A percentile compares a stretch with the other conserved stretches of the same genome.
These are phyloP conservation scores for Taphrina communis DNA, from an alignment of 1,139 yeast species.

Conservation along the genomic window DNA sequence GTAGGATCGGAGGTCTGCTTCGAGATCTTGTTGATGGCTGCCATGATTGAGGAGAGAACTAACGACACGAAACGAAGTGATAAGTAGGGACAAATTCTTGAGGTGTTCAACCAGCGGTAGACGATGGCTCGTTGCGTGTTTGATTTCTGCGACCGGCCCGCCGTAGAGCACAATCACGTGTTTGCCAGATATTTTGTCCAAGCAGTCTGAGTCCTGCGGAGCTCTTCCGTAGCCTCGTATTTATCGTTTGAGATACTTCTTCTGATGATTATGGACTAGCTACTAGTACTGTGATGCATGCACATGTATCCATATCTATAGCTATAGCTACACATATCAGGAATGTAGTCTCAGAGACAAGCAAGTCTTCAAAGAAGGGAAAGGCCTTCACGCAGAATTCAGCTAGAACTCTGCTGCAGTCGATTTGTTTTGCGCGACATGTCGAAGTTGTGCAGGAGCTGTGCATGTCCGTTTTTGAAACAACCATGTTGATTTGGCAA, in stretches of 20 bases:
- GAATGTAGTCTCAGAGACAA: too few relatives aligned
- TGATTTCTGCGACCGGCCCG: conserved; percentile 25
- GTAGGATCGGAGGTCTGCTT: conserved; percentile 69
- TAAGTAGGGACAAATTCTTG: conserved; percentile 11
- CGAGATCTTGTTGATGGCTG: conserved; percentile 94
- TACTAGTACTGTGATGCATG: too few relatives aligned
- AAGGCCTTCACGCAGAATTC: too few relatives aligned
- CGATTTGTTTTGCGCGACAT: too few relatives aligned
- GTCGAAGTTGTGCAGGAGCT: too few relatives aligned
- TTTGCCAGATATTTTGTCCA: conserved; percentile 13
- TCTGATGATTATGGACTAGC: too few relatives aligned
- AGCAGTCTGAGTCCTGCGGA: conserved; percentile 13
- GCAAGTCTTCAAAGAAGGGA: too few relatives aligned
- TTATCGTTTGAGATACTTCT: background rate
- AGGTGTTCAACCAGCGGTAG: background rate
- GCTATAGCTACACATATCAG: too few relatives aligned
- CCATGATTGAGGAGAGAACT: conserved; percentile 61
- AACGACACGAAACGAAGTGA: background rate
- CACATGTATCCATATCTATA: too few relatives aligned
- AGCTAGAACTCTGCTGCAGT: too few relatives aligned
- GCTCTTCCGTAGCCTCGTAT: background rate
- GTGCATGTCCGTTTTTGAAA: too few relatives aligned
- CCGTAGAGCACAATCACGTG: background rate
- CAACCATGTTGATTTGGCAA: too few relatives aligned
- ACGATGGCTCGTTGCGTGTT: conserved; percentile 1